These are phyloP conservation scores for Candida fluviatilis DNA, from an alignment of 805 yeast genomes.

Conservation along the genomic window DNA sequence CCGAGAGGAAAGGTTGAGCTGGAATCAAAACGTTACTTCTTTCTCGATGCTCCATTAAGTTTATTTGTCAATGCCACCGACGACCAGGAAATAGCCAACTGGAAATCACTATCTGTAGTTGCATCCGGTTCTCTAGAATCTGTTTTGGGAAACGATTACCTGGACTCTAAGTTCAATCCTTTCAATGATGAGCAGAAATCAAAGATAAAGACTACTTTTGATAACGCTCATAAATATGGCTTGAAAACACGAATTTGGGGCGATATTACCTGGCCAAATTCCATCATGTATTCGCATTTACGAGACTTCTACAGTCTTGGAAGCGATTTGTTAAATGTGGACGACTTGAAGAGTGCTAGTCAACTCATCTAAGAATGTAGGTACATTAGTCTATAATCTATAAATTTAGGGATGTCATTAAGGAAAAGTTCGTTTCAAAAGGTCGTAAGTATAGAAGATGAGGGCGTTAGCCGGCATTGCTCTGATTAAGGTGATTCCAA, in stretches of 20 bases:
- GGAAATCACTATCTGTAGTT: slow-evolving; percentile 27
- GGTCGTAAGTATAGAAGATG: slow-evolving; percentile 77
- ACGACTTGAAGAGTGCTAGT: slow-evolving; percentile 47
- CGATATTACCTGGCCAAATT: slow-evolving; percentile 61
- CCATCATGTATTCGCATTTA: slow-evolving; percentile 45
- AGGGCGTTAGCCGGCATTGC: slow-evolving; percentile 89
- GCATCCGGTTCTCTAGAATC: slow-evolving; percentile 42
- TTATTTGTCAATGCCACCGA: slow-evolving; percentile 19
- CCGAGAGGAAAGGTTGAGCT: slow-evolving; percentile 39
- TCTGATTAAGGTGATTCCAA: slow-evolving; percentile 75
- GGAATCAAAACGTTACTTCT: slow-evolving; percentile 32
- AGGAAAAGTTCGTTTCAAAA: slow-evolving; percentile 36
- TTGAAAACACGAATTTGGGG: slow-evolving; percentile 68
- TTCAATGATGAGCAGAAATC: slow-evolving; percentile 30
- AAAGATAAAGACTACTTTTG: slow-evolving; percentile 22
- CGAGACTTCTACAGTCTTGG: slow-evolving; percentile 43
- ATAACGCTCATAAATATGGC: slow-evolving; percentile 46
- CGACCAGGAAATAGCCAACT: slow-evolving; percentile 18
- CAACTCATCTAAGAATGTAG: slow-evolving; percentile 8
- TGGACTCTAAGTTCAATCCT: slow-evolving; percentile 7
- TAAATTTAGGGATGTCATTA: neutral
- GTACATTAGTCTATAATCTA: slow-evolving; percentile 4
- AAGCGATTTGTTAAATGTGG: slow-evolving; percentile 59
- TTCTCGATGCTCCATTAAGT: slow-evolving; percentile 51
- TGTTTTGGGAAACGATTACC: slow-evolving; percentile 20